phyloP scores from a whole-genome alignment of 345 rosid species.

The Arabis hirsuta region DNA sequence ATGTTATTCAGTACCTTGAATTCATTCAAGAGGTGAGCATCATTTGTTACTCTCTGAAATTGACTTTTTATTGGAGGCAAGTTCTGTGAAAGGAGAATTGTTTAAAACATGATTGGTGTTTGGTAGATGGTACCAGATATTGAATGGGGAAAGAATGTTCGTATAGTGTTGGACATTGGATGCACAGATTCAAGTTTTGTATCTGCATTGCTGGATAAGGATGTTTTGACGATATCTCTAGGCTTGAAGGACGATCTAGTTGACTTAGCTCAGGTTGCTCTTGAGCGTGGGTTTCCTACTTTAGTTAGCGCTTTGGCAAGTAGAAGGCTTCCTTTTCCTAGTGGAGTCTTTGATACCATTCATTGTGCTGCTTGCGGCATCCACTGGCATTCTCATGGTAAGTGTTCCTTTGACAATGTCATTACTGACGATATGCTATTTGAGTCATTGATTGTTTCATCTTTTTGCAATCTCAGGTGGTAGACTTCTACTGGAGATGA shows the following conservation, averaged over 20 bases:
- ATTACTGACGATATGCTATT: not conserved
- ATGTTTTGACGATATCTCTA: constrained; percentile 71
- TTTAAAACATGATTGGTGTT: constrained; percentile 47
- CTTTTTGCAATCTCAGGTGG: constrained; percentile 58
- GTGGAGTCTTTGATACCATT: constrained; percentile 86
- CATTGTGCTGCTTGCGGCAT: constrained; percentile 84
- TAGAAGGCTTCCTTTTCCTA: constrained; percentile 91
- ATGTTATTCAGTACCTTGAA: constrained; percentile 86
- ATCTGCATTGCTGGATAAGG: constrained; percentile 78
- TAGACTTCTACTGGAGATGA: constrained; percentile 89
- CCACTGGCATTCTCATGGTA: constrained; percentile 86
- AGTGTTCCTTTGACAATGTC: constrained; percentile 26
- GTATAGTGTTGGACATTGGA: constrained; percentile 84
- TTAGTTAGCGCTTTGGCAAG: constrained; percentile 68
- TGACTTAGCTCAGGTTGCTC: constrained; percentile 85
- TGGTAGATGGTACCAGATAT: constrained; percentile 98
- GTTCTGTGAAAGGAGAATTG: constrained; percentile 25
- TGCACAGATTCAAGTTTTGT: constrained; percentile 74
- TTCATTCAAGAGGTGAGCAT: constrained; percentile 86
- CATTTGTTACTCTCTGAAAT: constrained; percentile 20
- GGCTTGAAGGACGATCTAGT: constrained; percentile 93
- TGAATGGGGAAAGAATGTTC: constrained; percentile 98
- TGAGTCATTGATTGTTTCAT: constrained; percentile 6
- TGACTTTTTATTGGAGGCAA: constrained; percentile 1
- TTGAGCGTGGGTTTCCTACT: constrained; percentile 91